Percentiles rank a stretch among this genome's conserved stretches.
phyloP scores from a whole-genome alignment of 164 flowering plant species.

The Tetrastigma voinierianum region DNA sequence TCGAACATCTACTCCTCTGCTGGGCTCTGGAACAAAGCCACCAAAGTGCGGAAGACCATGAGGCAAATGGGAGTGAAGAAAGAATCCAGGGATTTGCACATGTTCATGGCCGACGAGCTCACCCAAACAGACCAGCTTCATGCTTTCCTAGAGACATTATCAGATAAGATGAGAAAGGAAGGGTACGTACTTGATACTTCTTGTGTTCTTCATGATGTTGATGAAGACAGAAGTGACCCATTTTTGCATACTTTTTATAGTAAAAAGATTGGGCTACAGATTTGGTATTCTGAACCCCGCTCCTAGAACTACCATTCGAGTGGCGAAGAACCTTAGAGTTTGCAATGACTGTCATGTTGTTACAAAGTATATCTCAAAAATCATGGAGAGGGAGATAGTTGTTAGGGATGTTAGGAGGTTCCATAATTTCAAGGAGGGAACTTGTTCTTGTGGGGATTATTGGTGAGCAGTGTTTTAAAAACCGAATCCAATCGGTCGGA shows the following conservation, averaged over 20 bases:
- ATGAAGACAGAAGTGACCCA: conserved; percentile 71
- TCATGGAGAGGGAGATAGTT: conserved; percentile 60
- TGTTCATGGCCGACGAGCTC: conserved; percentile 65
- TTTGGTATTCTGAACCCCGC: conserved; percentile 76
- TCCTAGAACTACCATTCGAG: conserved; percentile 69
- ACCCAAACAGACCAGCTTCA: conserved; percentile 51
- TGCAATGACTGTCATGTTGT: conserved; percentile 84
- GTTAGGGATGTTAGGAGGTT: conserved; percentile 77
- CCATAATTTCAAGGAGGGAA: conserved; percentile 75
- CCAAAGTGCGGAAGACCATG: conserved; percentile 58
- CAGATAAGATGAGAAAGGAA: conserved; percentile 55
- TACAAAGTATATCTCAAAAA: conserved; percentile 67
- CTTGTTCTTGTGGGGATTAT: conserved; percentile 83
- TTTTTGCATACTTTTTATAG: conserved; percentile 83
- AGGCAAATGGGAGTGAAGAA: conserved; percentile 66
- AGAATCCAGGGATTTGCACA: conserved; percentile 81
- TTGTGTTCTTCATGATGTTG: conserved; percentile 80
- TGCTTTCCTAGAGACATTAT: conserved; percentile 44
- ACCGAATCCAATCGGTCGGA: too few relatives aligned
- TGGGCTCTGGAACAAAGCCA: conserved; percentile 73
- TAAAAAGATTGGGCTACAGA: conserved; percentile 74
- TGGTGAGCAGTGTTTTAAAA: too few relatives aligned
- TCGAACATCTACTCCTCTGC: conserved; percentile 78
- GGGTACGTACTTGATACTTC: conserved; percentile 84
- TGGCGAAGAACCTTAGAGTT: conserved; percentile 82